Base-by-base conservation (phyloP, 805 yeast genomes). In the Isabelozyma gotoi region DNA sequence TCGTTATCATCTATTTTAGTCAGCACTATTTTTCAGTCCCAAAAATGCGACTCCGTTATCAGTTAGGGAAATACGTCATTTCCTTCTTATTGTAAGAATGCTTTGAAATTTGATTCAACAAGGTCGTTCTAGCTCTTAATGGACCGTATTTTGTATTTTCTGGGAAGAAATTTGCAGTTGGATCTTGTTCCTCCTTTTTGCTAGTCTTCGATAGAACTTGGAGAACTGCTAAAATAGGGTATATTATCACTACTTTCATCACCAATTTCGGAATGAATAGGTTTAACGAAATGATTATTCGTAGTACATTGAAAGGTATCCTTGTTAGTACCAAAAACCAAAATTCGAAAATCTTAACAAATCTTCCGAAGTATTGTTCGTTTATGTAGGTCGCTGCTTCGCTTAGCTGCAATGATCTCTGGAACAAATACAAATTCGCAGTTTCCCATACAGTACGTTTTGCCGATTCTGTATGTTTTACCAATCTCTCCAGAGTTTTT, bases 191-290 rank as follows among this genome's bases (percentile, higher is more conserved):
- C 2, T 24, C n/a, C 12, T 7, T 24, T 24, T 24, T n/a, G 12
- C 29, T 24, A 7, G 29, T 24, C 12, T 24, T 24, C n/a, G 8
- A 24, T 5, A 24, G 8, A 10, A 24, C n/a, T 10, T 24, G 29
- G 29, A 10, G 12, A 24, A 24, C n/a, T 1, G 29, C 29, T 10
- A 24, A n/a, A n/a, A 24, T 24, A 24, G 29, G 29, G 45, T 55
- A 48, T 7, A 47, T 18, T 4, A 55, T 27, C 17, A 52, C 44
- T 11, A 49, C 45, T 29, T 51, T 53, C 8, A 59, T n/a, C 14
- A 57, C 19, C 5, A 59, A 38, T 35, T 43, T 49, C 3, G 67
- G 66, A 10, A 61, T 6, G 33, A 59, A 57, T 8, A 59, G 40
- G 12, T 43, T 17, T 2, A 55, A 33, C n/a, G 52, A 46, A 5